Base-by-base conservation (phyloP, 148 eudicot species). In the Silene latifolia region DNA sequence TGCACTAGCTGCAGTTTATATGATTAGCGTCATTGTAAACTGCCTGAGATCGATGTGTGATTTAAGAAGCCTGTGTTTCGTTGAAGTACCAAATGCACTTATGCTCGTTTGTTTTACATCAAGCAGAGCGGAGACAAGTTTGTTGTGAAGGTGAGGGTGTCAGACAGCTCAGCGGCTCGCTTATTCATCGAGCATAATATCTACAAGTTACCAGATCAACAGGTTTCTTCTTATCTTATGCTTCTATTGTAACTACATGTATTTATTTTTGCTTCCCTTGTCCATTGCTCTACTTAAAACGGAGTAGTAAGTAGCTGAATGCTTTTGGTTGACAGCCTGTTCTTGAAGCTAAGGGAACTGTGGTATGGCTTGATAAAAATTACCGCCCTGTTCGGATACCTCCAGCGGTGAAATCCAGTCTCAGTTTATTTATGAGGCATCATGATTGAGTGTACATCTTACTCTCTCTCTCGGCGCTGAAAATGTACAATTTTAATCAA, bases 341-440 rank as follows among this genome's bases (percentile, higher is more conserved):
- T 67, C 73, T 91, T 68, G 98, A 91, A 85, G 97, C 98, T 11
- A 91, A 71, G 78, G 98, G 80, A 71, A 91, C 91, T 56, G 89
- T 86, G 32, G 96, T 94, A 20, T 94, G 98, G 97, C 97, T 94
- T 51, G 89, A 90, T 82, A 94, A 94, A 75, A 86, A 82, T 80
- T 94, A 90, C 72, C 89, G 89, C 18, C 98, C 98, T 32, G 84
- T 91, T 19, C 96, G 97, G 24, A 85, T 92, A 70, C 96, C 97
- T 58, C n/a, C 91, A 3, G 97, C 84, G 47, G 76, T 83, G 72
- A 85, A 81, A 83, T 82, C 90, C 23, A 91, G 90, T 79, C 72
- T 89, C n/a, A 87, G 74, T 67, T 88, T 79, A 67, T 91, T 86
- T 77, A 69, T 87, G 70, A 90, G 89, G 46, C 80, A 76, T 44